These are phyloP conservation scores for Paraphoma sp. DNA, from an alignment of 2,329 filamentous ascomycete genomes.

Conservation along the genomic window DNA sequence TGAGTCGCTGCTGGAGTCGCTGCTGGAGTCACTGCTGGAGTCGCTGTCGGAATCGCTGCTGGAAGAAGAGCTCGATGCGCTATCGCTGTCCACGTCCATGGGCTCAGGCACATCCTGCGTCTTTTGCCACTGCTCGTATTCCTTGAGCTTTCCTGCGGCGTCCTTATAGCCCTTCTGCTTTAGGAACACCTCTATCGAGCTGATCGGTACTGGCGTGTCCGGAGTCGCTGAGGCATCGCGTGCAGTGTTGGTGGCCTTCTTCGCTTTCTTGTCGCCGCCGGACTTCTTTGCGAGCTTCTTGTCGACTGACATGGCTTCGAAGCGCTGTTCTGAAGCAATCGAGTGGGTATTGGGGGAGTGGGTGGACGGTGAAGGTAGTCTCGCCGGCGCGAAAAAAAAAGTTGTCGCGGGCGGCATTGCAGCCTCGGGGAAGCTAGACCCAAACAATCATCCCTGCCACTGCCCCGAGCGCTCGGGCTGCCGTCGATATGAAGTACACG, in stretches of 20 bases:
- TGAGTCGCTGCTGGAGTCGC: conserved; percentile 36
- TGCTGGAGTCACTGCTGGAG: conserved; percentile 27
- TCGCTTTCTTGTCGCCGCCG: conserved; percentile 26
- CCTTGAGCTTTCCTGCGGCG: conserved; percentile 35
- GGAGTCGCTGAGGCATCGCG: conserved; percentile 10
- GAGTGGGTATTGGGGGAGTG: neutral
- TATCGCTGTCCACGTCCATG: conserved; percentile 40
- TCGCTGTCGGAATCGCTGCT: conserved; percentile 32
- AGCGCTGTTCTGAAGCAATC: conserved; percentile 8
- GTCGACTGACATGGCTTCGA: conserved; percentile 31
- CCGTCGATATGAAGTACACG: conserved; percentile 21
- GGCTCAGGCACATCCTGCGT: conserved; percentile 26
- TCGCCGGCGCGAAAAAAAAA: conserved; percentile 28
- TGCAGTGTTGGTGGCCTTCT: conserved; percentile 6
- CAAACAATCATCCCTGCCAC: conserved; percentile 10
- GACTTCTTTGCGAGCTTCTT: conserved; percentile 24
- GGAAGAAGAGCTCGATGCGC: conserved; percentile 28
- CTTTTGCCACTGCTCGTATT: conserved; percentile 40
- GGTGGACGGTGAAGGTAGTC: conserved; percentile 7
- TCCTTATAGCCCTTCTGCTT: conserved; percentile 40
- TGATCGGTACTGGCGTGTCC: conserved; percentile 24
- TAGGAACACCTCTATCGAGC: conserved; percentile 45
- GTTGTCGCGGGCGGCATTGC: conserved; percentile 22
- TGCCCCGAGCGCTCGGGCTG: neutral
- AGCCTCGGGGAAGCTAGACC: conserved; percentile 21